Evolutionary conservation across 140 eudicot genomes (phyloP), one percentile per base, ranked within the genome.

Genomic region (Ambrosia hybrid): DNA sequence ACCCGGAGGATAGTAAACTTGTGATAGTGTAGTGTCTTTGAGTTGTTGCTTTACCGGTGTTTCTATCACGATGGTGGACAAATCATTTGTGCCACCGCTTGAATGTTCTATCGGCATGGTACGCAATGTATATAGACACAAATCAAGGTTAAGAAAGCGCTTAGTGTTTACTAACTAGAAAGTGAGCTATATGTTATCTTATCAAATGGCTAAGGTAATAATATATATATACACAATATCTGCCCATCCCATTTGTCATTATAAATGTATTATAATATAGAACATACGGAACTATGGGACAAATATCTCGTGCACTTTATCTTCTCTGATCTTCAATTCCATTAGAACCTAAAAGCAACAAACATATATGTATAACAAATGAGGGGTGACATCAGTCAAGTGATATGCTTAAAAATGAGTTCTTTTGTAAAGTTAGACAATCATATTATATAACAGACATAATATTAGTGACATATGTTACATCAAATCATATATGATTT

Each of bases 1-100:
- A 62, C 75, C 79, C 4, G 85, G 83, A 2, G 86, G 86, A 67
- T 78, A 83, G 67, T 70, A 46, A 59, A 3, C 65, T 30, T 59
- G 65, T 59, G 36, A 30, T 43, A 59, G 4, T 11, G 17, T 61
- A 3, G 67, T 61, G 49, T 21, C 75, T 21, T 52, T 51, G n/a
- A 63, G 51, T 67, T 34, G 53, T 21, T 67, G 79, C 36, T 67
- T 43, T 73, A 49, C 60, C 5, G 41, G 71, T 51, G 68, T 16
- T 68, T 73, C 79, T 2, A 51, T 52, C 0, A 73, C 13, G 41
- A 62, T 17, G 72, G 55, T 34, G 37, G 73, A n/a, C 33, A 49
- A 10, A 55, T 65, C 68, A 62, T 71, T 67, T 16, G 34, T 52
- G 72, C 2, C 41, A 15, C 59, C 60, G 13, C 39, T 77, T 52